Conservation (phyloP, 2,329 filamentous ascomycete genomes). For the Cryphonectria naterciae region DNA sequence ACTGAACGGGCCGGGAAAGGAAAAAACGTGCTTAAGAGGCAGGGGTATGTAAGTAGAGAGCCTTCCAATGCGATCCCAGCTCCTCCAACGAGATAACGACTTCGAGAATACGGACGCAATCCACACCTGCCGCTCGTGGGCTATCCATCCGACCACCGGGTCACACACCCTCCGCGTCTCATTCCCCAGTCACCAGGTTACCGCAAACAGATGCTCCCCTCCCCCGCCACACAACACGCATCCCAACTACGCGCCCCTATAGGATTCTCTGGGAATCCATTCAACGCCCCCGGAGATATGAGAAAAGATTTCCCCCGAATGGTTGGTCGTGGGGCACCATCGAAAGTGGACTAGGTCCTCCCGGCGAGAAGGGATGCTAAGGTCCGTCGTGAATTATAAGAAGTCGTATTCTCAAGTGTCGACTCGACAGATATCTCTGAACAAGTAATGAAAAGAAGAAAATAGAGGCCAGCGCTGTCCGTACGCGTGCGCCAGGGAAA, state of each 20-base stretch:
- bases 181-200: slow-evolving; percentile 24
- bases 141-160: slow-evolving; percentile 16
- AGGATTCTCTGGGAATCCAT: slow-evolving; percentile 23
- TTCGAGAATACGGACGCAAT: slow-evolving; percentile 27
- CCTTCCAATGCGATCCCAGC: slow-evolving; percentile 30
- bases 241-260: slow-evolving; percentile 22
- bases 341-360: slow-evolving; percentile 27
- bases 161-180: slow-evolving; percentile 21
- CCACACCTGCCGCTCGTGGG: slow-evolving; percentile 25
- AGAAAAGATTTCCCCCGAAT: slow-evolving; percentile 30
- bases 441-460: slow-evolving; percentile 25
- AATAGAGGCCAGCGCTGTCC: slow-evolving; percentile 23
- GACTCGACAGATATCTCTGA: slow-evolving; percentile 27
- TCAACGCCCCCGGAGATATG: slow-evolving; percentile 24
- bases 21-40: slow-evolving; percentile 29
- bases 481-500: slow-evolving; percentile 25
- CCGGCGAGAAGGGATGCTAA: slow-evolving; percentile 23
- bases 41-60: slow-evolving; percentile 31
- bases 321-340: slow-evolving; percentile 30
- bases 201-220: slow-evolving; percentile 24
- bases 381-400: slow-evolving; percentile 31
- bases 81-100: slow-evolving; percentile 27
- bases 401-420: slow-evolving; percentile 30
- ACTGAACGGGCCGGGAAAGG: slow-evolving; percentile 28
- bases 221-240: slow-evolving; percentile 20